Evolutionary conservation across 495 filamentous ascomycete species (phyloP).

Genomic region (Articulospora tetracladia): DNA sequence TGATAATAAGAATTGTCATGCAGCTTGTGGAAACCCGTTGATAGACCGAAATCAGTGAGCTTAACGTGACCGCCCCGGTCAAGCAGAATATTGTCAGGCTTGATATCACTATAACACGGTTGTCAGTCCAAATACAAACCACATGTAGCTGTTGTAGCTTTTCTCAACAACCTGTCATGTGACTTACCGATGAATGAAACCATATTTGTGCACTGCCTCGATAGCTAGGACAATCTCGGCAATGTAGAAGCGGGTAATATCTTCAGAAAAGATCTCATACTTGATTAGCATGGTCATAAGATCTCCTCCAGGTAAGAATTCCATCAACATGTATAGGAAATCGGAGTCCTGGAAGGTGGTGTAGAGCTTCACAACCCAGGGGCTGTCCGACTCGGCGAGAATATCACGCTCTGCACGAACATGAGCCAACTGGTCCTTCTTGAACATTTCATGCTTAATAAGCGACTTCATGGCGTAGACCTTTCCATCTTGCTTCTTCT

Average conservation of each 20-base stretch:
- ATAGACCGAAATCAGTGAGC: slow-evolving; percentile 96
- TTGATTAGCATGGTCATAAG: slow-evolving; percentile 99
- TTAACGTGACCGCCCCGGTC: slow-evolving; percentile 96
- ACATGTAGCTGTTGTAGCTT: neutral
- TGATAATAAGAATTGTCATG: slow-evolving; percentile 99
- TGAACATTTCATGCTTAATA: slow-evolving; percentile 99
- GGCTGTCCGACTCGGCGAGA: slow-evolving; percentile 94
- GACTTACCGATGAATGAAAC: slow-evolving; percentile 94
- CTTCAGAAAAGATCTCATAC: slow-evolving; percentile 98
- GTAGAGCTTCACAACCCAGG: slow-evolving; percentile 97
- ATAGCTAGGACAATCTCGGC: slow-evolving; percentile 96
- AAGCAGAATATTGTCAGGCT: slow-evolving; percentile 97
- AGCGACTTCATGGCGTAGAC: slow-evolving; percentile 98
- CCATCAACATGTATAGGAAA: slow-evolving; percentile 98
- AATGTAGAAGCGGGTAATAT: slow-evolving; percentile 99
- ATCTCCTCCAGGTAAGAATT: slow-evolving; percentile 96
- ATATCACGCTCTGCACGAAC: slow-evolving; percentile 98
- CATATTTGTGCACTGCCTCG: slow-evolving; percentile 94
- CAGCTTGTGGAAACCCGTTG: slow-evolving; percentile 94
- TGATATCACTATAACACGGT: slow-evolving; percentile 73
- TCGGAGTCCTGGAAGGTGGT: slow-evolving; percentile 95
- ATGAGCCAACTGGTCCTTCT: slow-evolving; percentile 98
- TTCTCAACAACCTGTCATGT: neutral
- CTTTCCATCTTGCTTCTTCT: slow-evolving; percentile 92
- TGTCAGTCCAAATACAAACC: neutral